Evolutionary conservation across 2,329 filamentous ascomycete species (phyloP).

Genomic region (Colletotrichum melonis): DNA sequence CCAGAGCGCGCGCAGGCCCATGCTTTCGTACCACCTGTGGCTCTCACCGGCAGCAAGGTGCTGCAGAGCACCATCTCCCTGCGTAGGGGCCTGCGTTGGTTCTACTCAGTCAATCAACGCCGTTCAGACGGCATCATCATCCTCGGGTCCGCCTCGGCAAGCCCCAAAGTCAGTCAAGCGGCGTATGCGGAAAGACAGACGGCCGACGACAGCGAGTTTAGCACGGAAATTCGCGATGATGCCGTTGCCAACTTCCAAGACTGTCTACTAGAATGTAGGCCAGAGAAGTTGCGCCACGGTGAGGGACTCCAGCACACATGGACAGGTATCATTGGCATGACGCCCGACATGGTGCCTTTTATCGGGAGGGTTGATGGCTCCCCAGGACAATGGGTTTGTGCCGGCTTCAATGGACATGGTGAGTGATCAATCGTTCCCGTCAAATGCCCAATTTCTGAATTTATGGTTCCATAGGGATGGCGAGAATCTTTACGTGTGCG

Average conservation of each 20-base stretch:
- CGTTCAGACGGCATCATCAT: slow-evolving; percentile 38
- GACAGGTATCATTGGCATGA: slow-evolving; percentile 61
- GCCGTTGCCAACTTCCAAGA: slow-evolving; percentile 12
- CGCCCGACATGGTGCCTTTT: slow-evolving; percentile 57
- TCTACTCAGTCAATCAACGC: slow-evolving; percentile 61
- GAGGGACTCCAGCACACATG: slow-evolving; percentile 58
- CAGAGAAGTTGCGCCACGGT: slow-evolving; percentile 40
- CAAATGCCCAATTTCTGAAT: neutral
- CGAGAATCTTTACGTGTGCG: slow-evolving; percentile 57
- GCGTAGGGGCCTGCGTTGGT: slow-evolving; percentile 57
- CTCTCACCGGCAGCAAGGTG: slow-evolving; percentile 46
- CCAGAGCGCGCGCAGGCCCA: slow-evolving; percentile 18
- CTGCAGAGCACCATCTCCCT: slow-evolving; percentile 56
- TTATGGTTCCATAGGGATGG: slow-evolving; percentile 44
- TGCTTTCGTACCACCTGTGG: slow-evolving; percentile 46
- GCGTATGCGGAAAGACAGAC: slow-evolving; percentile 6
- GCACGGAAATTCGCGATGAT: slow-evolving; percentile 15
- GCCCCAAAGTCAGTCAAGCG: slow-evolving; percentile 11
- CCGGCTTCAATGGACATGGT: slow-evolving; percentile 53
- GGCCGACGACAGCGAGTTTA: slow-evolving; percentile 1
- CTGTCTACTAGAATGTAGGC: slow-evolving; percentile 4
- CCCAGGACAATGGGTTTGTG: slow-evolving; percentile 40
- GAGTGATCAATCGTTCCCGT: no score
- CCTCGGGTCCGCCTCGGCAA: slow-evolving; percentile 8
- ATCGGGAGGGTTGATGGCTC: slow-evolving; percentile 53